These are phyloP conservation scores for Tremella mesenterica DNA, from an alignment of 768 basidiomycete species.

Conservation along the genomic window DNA sequence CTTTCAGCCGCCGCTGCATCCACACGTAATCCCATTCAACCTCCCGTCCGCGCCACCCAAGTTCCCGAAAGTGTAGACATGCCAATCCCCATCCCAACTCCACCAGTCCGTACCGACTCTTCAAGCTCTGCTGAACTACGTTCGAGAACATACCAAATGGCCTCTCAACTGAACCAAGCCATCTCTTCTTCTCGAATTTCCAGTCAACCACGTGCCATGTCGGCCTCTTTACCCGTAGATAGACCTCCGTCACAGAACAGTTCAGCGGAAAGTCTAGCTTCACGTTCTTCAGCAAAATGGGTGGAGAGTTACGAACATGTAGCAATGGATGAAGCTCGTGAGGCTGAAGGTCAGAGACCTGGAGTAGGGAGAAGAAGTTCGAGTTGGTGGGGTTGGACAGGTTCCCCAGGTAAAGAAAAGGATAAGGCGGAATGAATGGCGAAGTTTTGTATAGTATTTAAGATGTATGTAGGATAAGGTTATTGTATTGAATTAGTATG, in stretches of 20 bases:
- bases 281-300: conserved; percentile 4
- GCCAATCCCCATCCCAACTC: conserved; percentile 31
- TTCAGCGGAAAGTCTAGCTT: neutral
- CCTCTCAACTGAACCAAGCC: neutral
- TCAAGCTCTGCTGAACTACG: conserved; percentile 11
- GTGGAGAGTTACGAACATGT: conserved; percentile 34
- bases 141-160: conserved; percentile 19
- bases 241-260: neutral
- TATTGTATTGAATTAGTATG: no score
- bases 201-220: neutral
- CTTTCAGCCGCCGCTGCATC: conserved; percentile 17
- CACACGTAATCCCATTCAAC: neutral
- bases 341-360: conserved; percentile 1
- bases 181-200: neutral
- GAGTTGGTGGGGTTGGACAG: conserved; percentile 34
- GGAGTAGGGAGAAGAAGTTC: conserved; percentile 14
- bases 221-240: conserved; percentile 2
- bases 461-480: no score
- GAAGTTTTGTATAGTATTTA: no score
- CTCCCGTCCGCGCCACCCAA: neutral
- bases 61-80: conserved; percentile 26
- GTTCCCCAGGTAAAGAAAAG: conserved; percentile 3
- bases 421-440: conserved; percentile 13
- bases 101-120: conserved; percentile 5
- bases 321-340: conserved; percentile 26